A percentile compares a stretch with the other conserved stretches of the same genome.
Conservation (phyloP, 2,329 filamentous ascomycete genomes). For the Scedosporium apiospermum region DNA sequence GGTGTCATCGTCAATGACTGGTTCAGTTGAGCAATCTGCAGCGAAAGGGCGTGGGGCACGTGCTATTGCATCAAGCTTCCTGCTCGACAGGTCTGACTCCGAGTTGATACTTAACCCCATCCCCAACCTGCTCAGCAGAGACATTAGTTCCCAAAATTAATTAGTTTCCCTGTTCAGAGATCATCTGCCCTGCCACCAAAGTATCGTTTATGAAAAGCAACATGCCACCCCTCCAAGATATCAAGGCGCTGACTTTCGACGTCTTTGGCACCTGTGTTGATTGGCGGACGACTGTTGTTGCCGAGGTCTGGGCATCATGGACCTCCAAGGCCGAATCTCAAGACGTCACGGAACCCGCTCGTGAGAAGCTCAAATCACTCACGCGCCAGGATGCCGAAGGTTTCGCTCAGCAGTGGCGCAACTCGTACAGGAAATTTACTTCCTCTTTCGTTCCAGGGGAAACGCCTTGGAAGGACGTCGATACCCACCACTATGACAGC, state of each 20-base stretch:
- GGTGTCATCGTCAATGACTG: too few relatives aligned
- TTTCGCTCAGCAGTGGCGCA: constrained; percentile 64
- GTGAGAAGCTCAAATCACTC: constrained; percentile 38
- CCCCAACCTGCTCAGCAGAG: too few relatives aligned
- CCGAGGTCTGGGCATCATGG: constrained; percentile 44
- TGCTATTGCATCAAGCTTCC: too few relatives aligned
- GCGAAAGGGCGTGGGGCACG: too few relatives aligned
- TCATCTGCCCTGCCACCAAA: too few relatives aligned
- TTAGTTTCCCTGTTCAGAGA: too few relatives aligned
- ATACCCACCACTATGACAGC: constrained; percentile 59
- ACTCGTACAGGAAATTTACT: constrained; percentile 54
- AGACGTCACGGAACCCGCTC: constrained; percentile 34
- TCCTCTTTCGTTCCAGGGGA: constrained; percentile 34
- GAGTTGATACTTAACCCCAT: too few relatives aligned
- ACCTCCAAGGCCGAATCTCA: constrained; percentile 37
- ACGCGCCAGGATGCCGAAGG: constrained; percentile 47
- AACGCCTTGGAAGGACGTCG: constrained; percentile 56
- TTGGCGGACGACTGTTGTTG: constrained; percentile 60
- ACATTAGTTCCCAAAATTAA: too few relatives aligned
- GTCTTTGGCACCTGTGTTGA: constrained; percentile 75
- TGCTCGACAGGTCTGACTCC: too few relatives aligned
- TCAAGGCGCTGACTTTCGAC: constrained; percentile 61
- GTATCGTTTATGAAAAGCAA: too few relatives aligned
- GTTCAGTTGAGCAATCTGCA: too few relatives aligned
- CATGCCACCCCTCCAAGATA: constrained; percentile 6